Base-by-base conservation (phyloP, 1,284 basidiomycete species). In the Tylopilus sp. region DNA sequence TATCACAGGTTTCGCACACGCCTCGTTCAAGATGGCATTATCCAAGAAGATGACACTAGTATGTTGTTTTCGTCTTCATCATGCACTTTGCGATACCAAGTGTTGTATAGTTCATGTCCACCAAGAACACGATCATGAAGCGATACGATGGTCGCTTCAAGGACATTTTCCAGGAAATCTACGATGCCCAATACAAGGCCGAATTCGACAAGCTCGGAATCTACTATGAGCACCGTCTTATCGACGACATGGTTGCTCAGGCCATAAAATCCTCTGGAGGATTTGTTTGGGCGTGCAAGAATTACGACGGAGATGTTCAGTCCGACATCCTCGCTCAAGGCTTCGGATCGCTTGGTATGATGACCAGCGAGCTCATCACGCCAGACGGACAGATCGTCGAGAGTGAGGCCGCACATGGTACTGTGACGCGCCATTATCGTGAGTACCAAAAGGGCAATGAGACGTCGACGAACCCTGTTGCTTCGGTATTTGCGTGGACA, bases 401-500 rank as follows among this genome's bases (percentile, higher is more conserved):
- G 73, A 83, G 86, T 55, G 95, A 97, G 73, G 94, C 94, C 46
- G 94, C 94, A n/a, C 93, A 97, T 69, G 94, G 88, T 73, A 90
- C 88, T 11, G 90, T 95, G 50, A 97, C 95, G 7, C 86, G 96
- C 31, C 96, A 98, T 74, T 99, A 94, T 76, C 88, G 96, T 51
- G 94, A 98, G 74, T 89, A 86, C 71, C 95, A 98, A 73, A 95
- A 97, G 75, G 92, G 92, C 54, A 85, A 89, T 55, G 93, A 97
- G 74, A 97, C 93, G 13, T 92, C 90, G 53, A 99, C 96, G 52
- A 98, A 98, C 82, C 94, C 94, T 31, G 94, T 98, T 58, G 96
- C 96, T 36, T 95, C 92, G 50, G 98, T 99, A 76, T 99, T 96
- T 64, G 96, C 96, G 12, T 99, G 96, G 96, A 99, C 96, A 15